Evolutionary conservation across 768 basidiomycete species (phyloP), one percentile per base, ranked within the genome.

Genomic region (Trametes gibbosa): DNA sequence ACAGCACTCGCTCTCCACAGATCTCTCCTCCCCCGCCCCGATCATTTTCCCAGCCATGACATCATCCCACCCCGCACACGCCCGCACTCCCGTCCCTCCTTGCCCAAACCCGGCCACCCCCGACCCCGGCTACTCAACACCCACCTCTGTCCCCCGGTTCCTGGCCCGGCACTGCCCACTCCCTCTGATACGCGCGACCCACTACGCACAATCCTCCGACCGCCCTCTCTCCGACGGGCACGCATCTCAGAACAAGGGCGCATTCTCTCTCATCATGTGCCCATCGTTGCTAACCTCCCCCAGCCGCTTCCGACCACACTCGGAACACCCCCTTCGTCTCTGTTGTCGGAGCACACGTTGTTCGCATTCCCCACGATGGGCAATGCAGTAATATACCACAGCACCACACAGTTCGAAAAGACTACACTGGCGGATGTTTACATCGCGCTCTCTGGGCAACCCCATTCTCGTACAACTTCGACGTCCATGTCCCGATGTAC

Each of bases 41-140:
- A 45, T 19, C 21, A n/a, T n/a, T 12, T 14, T 35, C 34, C 37
- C 37, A 39, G 37, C 50, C 55, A 61, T 61, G 60, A 61, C 60
- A 56, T 61, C 60, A 61, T 45, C 29, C 25, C 32, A 32, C 35
- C 34, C 19, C 49, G n/a, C n/a, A n/a, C n/a, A n/a, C n/a, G n/a
- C n/a, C n/a, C n/a, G n/a, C n/a, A n/a, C n/a, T n/a, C 37, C 42
- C 59, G 53, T 51, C 35, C 59, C 59, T 35, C 34, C 53, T 24
- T 61, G 21, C 53, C 55, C 53, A 41, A 43, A 40, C 59, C 24
- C 21, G 34, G 51, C 10, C 52, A 45, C 12, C 16, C 42, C 52
- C 40, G 16, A 39, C 14, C 21, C 51, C 53, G 59, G 59, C 42
- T 56, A 56, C 53, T 45, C 50, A 55, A 56, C 55, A 25, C 55